phyloP scores from a whole-genome alignment of 208 protist genomes.

The Leishmania turanica region DNA sequence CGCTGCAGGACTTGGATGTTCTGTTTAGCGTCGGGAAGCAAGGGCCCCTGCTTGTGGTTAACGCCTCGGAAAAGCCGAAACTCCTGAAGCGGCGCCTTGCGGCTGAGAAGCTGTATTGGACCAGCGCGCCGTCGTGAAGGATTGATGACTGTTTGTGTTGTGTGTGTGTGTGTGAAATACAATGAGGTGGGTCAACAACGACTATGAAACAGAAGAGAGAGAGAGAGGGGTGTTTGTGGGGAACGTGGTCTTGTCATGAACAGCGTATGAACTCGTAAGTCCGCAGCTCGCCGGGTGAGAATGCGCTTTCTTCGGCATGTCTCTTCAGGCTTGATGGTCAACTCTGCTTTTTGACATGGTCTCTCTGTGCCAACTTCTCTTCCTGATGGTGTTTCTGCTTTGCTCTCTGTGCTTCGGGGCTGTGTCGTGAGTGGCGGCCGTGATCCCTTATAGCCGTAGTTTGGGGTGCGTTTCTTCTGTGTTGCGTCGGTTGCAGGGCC shows the following conservation, averaged over 20 bases:
- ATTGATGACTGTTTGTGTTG: not conserved
- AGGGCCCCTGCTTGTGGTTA: slow-evolving; percentile 42
- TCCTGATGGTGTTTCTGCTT: not conserved
- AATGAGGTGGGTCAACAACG: not conserved
- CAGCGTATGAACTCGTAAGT: not conserved
- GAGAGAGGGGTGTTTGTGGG: not conserved
- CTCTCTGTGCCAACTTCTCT: not conserved
- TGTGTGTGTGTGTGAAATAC: not conserved
- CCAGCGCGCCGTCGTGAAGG: slow-evolving; percentile 13
- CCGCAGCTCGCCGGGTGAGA: not conserved
- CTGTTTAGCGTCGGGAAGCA: slow-evolving; percentile 55
- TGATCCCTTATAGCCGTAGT: too few species aligned
- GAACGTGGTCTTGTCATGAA: not conserved
- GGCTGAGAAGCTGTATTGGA: slow-evolving; percentile 38
- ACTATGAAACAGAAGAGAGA: not conserved
- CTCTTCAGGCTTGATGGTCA: not conserved
- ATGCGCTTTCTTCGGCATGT: not conserved
- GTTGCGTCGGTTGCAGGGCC: not conserved
- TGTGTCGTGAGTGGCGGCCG: not conserved
- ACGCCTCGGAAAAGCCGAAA: slow-evolving; percentile 9
- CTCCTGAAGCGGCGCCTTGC: slow-evolving; percentile 14
- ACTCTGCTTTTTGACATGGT: not conserved
- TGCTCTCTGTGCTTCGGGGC: not conserved
- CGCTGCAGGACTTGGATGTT: slow-evolving; percentile 55
- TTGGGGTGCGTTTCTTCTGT: not conserved